Base-by-base conservation (phyloP, 805 yeast genomes). In the Metschnikowia cerradonensis region DNA sequence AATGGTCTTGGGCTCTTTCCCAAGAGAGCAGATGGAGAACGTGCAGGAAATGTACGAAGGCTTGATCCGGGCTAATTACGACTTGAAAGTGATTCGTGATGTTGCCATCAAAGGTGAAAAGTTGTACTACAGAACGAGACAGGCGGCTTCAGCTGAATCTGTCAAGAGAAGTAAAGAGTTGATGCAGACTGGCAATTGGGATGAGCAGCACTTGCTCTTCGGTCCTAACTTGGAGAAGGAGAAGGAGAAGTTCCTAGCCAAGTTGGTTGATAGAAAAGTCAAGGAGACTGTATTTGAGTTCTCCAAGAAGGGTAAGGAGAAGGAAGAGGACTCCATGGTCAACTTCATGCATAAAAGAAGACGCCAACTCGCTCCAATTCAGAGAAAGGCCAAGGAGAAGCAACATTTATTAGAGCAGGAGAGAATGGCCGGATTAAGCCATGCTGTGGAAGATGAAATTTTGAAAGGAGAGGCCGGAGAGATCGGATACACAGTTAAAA, bases 271-370 rank as follows among this genome's bases (percentile, higher is more conserved):
- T 58, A 77, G 97, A 63, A 67, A 74, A 40, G 74, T 82, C 46
- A 86, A 88, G 60, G 98, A 94, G 65, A 94, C 99, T 0, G 97
- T 94, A 3, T 94, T 94, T 65, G 99, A 94, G 67, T 86, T 90
- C 67, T 80, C 83, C 53, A 71, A 69, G 40, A 70, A 67, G 50
- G 75, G 73, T n/a, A 61, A 57, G 34, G 60, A 59, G 43, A 81
- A 84, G 61, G 77, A 68, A 33, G 88, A 84, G 57, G 85, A 85
- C 56, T 79, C 83, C 45, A 75, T 90, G 63, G 85, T 88, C 37
- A 85, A 84, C 48, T 76, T 94, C 63, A 94, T 94, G 99, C 78
- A 83, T 55, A 82, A 83, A 53, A 77, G 98, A 74, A 78, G 99
- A 66, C 78, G 77, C 52, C 97, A 91, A 65, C 77, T 92, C 50